phyloP scores from a whole-genome alignment of 371 early-diverging fungal genomes.

The Rhizopus delemar region DNA sequence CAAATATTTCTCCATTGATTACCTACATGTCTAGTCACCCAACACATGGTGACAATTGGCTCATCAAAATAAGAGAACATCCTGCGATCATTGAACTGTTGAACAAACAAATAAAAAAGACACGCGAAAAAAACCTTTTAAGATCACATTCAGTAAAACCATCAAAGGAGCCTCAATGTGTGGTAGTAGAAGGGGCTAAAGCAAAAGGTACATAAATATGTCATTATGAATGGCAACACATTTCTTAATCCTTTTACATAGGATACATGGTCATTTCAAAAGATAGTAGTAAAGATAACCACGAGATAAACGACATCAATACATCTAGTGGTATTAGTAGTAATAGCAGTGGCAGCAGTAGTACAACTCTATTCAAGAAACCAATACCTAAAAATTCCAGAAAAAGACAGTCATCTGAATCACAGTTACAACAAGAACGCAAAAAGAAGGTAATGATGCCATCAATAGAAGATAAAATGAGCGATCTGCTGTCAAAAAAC shows the following conservation, averaged over 20 bases:
- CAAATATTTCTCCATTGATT: not conserved
- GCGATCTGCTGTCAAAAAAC: not conserved
- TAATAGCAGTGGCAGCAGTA: not conserved
- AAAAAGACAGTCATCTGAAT: too few relatives aligned
- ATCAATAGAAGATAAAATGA: not conserved
- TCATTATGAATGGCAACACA: not conserved
- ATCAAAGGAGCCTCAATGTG: not conserved
- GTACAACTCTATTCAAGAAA: not conserved
- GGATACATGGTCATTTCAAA: too few relatives aligned
- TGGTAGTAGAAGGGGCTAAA: not conserved
- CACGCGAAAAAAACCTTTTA: not conserved
- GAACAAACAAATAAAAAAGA: not conserved
- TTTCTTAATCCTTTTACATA: not conserved
- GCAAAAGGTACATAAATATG: not conserved
- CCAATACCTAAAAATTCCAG: too few relatives aligned
- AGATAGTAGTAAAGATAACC: too few relatives aligned
- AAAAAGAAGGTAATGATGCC: not conserved
- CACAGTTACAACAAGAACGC: not conserved
- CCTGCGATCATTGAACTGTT: not conserved
- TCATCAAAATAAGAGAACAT: not conserved
- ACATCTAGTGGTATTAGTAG: not conserved
- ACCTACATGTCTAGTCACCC: not conserved
- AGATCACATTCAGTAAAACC: not conserved
- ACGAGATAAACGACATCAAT: not conserved
- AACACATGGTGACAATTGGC: not conserved